Conservation (phyloP, 352 stramenopile species). For the Phytophthora colocasiae region DNA sequence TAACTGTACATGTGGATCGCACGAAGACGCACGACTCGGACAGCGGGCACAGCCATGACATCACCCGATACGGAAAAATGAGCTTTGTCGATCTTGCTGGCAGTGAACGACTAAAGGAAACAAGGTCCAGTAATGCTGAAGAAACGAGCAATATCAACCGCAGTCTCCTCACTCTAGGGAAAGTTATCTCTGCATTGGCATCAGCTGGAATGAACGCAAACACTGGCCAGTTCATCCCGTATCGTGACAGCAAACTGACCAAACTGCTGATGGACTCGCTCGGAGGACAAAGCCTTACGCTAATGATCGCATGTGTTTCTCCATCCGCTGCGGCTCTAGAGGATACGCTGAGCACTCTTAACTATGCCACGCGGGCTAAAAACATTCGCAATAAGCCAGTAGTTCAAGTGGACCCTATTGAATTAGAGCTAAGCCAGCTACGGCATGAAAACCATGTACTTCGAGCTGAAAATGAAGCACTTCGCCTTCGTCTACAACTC, state of each 20-base stretch:
- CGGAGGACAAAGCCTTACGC: conserved; percentile 78
- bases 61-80: conserved; percentile 77
- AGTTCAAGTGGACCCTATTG: conserved; percentile 71
- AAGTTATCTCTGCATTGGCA: conserved; percentile 84
- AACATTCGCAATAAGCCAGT: conserved; percentile 88
- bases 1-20: conserved; percentile 78
- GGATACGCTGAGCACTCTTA: conserved; percentile 87
- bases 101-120: conserved; percentile 80
- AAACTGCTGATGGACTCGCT: conserved; percentile 89
- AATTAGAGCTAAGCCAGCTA: conserved; percentile 64
- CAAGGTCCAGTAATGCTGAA: conserved; percentile 70
- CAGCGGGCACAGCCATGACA: conserved; percentile 36
- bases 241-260: conserved; percentile 87
- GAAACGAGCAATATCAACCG: conserved; percentile 90
- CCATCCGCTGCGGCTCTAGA: conserved; percentile 62
- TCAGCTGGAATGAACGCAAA: conserved; percentile 29
- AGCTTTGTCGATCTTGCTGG: conserved; percentile 86
- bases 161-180: conserved; percentile 81
- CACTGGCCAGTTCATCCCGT: conserved; percentile 67
- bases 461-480: conserved; percentile 59
- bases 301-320: conserved; percentile 88
- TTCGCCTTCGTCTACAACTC: conserved; percentile 60
- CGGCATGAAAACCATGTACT: conserved; percentile 73
- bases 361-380: conserved; percentile 85
- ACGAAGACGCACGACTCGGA: conserved; percentile 57